Percentiles rank a stretch among this genome's conserved stretches.
Conservation (phyloP, 1,139 yeast genomes). For the Suhomyces anneliseae region DNA sequence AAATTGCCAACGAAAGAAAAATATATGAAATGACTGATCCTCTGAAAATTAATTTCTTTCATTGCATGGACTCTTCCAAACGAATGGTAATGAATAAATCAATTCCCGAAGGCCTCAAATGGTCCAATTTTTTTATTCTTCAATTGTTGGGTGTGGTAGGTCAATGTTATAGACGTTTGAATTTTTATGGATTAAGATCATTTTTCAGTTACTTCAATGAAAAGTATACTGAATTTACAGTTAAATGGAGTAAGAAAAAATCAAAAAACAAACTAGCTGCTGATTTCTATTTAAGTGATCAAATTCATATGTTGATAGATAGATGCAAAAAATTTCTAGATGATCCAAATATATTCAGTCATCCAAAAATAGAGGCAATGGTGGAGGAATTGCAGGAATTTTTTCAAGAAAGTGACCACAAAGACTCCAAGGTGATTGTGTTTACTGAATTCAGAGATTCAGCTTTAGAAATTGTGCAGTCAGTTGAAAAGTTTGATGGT, state of each 20-base stretch:
- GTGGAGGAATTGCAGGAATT: constrained; percentile 59
- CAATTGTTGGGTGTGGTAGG: constrained; percentile 75
- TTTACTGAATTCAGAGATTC: constrained; percentile 89
- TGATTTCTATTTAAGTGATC: constrained; percentile 54
- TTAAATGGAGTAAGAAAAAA: constrained; percentile 52
- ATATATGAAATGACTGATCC: constrained; percentile 68
- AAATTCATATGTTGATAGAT: constrained; percentile 44
- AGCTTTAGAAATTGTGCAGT: constrained; percentile 79
- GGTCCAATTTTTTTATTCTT: constrained; percentile 63
- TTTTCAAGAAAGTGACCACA: constrained; percentile 35
- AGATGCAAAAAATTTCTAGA: constrained; percentile 45
- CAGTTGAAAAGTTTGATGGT: constrained; percentile 44
- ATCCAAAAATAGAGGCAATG: constrained; percentile 70
- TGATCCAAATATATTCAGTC: constrained; percentile 55
- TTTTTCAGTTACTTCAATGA: constrained; percentile 67
- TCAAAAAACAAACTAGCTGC: constrained; percentile 61
- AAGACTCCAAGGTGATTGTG: constrained; percentile 72
- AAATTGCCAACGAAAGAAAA: constrained; percentile 61
- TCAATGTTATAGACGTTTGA: constrained; percentile 63
- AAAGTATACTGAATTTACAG: constrained; percentile 57
- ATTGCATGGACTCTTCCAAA: constrained; percentile 69
- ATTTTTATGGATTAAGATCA: constrained; percentile 79
- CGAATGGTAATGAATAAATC: constrained; percentile 51
- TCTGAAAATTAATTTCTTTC: constrained; percentile 64
- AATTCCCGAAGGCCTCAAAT: constrained; percentile 65